Evolutionary conservation across 148 eudicot species (phyloP), one percentile per base, ranked within the genome.

Genomic region (Persicaria tinctoria): DNA sequence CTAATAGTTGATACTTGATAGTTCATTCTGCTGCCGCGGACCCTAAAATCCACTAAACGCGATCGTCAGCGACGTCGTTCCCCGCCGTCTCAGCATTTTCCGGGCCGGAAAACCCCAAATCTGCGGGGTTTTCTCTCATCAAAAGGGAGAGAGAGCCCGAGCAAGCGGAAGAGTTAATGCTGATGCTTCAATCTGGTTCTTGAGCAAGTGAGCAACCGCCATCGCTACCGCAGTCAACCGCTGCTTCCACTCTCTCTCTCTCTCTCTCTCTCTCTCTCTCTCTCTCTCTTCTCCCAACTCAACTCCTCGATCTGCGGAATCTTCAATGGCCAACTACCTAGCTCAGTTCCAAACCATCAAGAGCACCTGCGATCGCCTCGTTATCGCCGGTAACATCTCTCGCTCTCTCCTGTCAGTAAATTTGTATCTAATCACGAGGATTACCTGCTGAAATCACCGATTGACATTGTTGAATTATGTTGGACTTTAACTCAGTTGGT

Each of bases 271-370:
- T 44, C 70, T 66, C 70, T 41, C 70, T 41, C 70, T 66, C 70
- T 41, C 70, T 41, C 70, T 66, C 13, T 44, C 47, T 27, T 38
- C 68, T 63, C 46, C 45, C 41, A 27, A 63, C 46, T 27, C 68
- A 63, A 63, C 68, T 63, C 46, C 27, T 44, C 70, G 70, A 66
- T 66, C 70, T 66, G 48, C 18, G 13, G 47, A 91, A 88, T 87
- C 85, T 77, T 59, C 76, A 74, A 91, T 93, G 98, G 97, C 97
- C 73, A 92, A 84, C 83, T 90, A 89, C 86, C 83, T 95, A 79
- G 87, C 98, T 79, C 98, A 95, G 84, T 89, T 95, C 46, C 96
- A 92, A 79, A 84, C 90, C 48, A 92, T 95, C 77, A 95, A 95
- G 79, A 76, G 51, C 68, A 78, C 87, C 5, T 85, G 84, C 79